Evolutionary conservation across 2,329 filamentous ascomycete species (phyloP), one percentile per base, ranked within the genome.

Genomic region (Diaporthe amygdali): DNA sequence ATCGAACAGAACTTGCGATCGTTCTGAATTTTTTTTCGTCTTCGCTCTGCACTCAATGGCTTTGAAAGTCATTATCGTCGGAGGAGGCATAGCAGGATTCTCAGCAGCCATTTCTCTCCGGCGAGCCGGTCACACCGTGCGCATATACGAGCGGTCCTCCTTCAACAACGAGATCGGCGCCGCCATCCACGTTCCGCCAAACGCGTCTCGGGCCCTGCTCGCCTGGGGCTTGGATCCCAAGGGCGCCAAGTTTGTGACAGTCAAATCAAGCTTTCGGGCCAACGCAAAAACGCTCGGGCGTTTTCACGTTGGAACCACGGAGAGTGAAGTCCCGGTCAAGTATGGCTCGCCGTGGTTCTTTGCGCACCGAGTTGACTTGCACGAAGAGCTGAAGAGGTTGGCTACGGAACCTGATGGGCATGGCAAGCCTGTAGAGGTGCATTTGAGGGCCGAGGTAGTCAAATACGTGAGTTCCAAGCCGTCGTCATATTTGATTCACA

Each of bases 281-380:
- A 70, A 79, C 44, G 78, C 77, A 5, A 74, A 75, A 25, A 80
- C 78, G 7, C 72, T 81, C 49, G 73, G 79, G 17, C 20, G 59
- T 66, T 15, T 37, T 27, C 4, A 3, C 74, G 9, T 69, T 69
- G 3, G 56, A 63, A 27, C 67, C 55, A 51, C 56, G 25, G 52
- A 39, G 55, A 22, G 37, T n/a, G 22, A 52, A n/a, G 76, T 76
- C 2, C 30, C 37, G 2, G 69, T 70, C 2, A 71, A 74, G 2
- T 81, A 79, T 39, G 80, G 80, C 2, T 76, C 77, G 12, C 76
- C 78, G 5, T 77, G 79, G 73, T 83, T 79, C 73, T 78, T 81
- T 44, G 76, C 79, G 7, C 82, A 85, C 64, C 78, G 83, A 0
- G 82, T 83, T 4, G 83, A 85, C 68, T 69, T 85, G 68, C 82